phyloP scores from a whole-genome alignment of 768 basidiomycete genomes.

The Cystofilobasidium bisporidii region DNA sequence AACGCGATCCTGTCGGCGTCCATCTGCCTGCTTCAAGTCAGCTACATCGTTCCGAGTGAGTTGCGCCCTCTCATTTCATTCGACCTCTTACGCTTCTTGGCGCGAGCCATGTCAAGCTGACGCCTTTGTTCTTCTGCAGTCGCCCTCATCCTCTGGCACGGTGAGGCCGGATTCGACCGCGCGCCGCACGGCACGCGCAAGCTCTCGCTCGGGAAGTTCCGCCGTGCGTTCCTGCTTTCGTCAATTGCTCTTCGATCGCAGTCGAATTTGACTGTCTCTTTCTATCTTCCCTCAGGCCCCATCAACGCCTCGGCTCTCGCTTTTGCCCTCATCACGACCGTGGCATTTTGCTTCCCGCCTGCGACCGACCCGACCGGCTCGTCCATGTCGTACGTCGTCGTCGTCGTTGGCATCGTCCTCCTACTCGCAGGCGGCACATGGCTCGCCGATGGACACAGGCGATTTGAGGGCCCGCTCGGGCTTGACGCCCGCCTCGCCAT shows the following conservation, averaged over 20 bases:
- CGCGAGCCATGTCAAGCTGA: neutral
- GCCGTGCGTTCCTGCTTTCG: conserved; percentile 8
- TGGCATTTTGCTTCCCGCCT: conserved; percentile 38
- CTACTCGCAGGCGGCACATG: conserved; percentile 34
- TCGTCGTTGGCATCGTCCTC: conserved; percentile 35
- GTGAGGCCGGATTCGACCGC: conserved; percentile 25
- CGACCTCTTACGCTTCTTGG: too few relatives aligned
- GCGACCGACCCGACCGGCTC: conserved; percentile 30
- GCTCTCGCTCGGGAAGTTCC: conserved; percentile 36
- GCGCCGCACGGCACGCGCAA: conserved; percentile 37
- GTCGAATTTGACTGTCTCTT: too few relatives aligned
- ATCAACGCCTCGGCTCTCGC: conserved; percentile 31
- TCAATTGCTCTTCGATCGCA: too few relatives aligned
- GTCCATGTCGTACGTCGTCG: conserved; percentile 36
- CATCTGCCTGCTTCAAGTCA: conserved; percentile 35
- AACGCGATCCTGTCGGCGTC: conserved; percentile 37
- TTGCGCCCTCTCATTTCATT: neutral
- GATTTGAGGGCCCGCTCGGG: conserved; percentile 35
- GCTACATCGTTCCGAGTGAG: conserved; percentile 33
- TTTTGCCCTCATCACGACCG: conserved; percentile 38
- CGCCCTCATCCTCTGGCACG: neutral
- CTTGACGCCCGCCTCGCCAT: neutral
- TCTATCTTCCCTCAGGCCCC: conserved; percentile 9
- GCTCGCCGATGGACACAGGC: conserved; percentile 36
- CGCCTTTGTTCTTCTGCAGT: neutral